Evolutionary conservation across 23 red algal genomes (phyloP).

Genomic region (Agarophyton chilense): DNA sequence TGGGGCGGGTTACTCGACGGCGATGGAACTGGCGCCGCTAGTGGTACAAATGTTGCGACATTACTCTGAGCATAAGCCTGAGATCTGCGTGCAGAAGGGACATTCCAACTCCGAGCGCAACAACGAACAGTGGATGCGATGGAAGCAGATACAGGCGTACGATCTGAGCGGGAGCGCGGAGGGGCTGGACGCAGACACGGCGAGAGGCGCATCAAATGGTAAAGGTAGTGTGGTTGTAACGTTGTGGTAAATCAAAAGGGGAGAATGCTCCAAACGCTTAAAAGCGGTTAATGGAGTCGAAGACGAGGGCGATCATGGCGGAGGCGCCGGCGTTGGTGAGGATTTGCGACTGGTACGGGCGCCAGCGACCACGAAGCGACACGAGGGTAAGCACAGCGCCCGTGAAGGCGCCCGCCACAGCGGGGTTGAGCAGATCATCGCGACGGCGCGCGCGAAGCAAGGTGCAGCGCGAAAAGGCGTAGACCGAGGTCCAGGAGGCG

Average conservation of each 20-base stretch:
- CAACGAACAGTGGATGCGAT: slow-evolving; percentile 19
- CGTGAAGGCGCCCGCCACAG: slow-evolving; percentile 42
- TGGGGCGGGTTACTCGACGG: slow-evolving; percentile 6
- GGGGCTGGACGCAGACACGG: background rate
- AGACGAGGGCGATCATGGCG: slow-evolving; percentile 47
- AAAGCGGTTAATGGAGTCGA: slow-evolving; percentile 46
- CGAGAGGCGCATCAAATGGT: background rate
- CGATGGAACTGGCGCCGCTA: slow-evolving; percentile 32
- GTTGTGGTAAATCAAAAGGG: background rate
- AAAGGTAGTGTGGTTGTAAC: background rate
- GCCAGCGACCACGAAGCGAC: slow-evolving; percentile 41
- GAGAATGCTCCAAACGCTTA: background rate
- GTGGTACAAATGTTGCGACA: slow-evolving; percentile 39
- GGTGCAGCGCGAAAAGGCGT: slow-evolving; percentile 13
- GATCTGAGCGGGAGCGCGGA: slow-evolving; percentile 43
- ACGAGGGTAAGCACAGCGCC: slow-evolving; percentile 34
- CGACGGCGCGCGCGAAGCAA: slow-evolving; percentile 18
- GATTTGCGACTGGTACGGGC: slow-evolving; percentile 20
- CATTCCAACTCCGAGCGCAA: background rate
- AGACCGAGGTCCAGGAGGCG: slow-evolving; percentile 47
- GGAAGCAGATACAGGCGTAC: slow-evolving; percentile 42
- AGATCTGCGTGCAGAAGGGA: background rate
- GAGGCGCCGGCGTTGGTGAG: slow-evolving; percentile 50
- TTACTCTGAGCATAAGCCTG: background rate
- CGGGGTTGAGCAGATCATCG: slow-evolving; percentile 48